Percentiles rank a stretch among this genome's conserved stretches.
Evolutionary conservation across 148 eudicot species (phyloP).

Genomic region (Oxyria digyna): DNA sequence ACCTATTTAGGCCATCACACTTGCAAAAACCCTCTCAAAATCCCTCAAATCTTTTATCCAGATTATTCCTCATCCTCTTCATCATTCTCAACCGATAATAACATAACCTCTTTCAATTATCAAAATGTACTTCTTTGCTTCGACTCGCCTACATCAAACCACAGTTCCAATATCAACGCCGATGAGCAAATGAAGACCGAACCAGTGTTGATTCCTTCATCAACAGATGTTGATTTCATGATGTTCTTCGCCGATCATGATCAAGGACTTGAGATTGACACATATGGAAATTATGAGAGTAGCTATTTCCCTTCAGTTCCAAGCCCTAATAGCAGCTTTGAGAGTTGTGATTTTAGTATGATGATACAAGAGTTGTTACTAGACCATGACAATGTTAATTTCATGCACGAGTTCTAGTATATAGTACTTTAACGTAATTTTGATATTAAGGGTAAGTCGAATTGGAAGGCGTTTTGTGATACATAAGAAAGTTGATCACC

Average conservation of each 20-base stretch:
- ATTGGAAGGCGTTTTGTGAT: not conserved
- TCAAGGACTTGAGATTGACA: not conserved
- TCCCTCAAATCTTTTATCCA: not conserved
- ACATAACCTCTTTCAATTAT: too few relatives aligned
- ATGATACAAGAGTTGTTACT: not conserved
- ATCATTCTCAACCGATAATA: not conserved
- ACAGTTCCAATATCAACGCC: not conserved
- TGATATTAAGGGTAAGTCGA: not conserved
- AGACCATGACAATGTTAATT: not conserved
- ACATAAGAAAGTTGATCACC: too few relatives aligned
- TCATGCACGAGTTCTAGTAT: not conserved
- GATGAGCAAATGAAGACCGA: not conserved
- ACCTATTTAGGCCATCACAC: conserved; percentile 29
- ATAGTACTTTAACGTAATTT: not conserved
- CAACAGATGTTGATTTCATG: not conserved
- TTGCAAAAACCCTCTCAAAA: conserved; percentile 14
- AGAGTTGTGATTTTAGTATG: not conserved
- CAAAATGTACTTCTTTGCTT: not conserved
- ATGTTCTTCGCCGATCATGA: not conserved
- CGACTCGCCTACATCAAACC: not conserved
- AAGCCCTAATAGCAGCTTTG: not conserved
- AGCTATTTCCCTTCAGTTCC: not conserved
- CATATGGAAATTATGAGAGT: not conserved
- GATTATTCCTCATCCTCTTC: not conserved
- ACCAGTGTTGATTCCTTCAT: not conserved